Evolutionary conservation across 139 green algal genomes (phyloP).

Genomic region (Mesostigma viride): DNA sequence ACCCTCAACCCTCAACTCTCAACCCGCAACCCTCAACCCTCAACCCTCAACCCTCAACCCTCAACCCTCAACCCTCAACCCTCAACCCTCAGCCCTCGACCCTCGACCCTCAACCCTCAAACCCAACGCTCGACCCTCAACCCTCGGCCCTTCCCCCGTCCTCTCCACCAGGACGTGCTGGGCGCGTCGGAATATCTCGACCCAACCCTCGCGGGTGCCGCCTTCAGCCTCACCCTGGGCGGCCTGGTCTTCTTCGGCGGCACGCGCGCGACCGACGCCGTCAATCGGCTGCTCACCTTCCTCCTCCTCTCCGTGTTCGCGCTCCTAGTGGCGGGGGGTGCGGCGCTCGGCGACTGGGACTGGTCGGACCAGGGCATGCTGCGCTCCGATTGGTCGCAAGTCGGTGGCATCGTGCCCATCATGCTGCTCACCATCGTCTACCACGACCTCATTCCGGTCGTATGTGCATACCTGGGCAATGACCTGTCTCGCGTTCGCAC

Average conservation of each 20-base stretch:
- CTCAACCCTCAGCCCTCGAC: no score
- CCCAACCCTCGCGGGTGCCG: background rate
- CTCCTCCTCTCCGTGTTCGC: slow-evolving; percentile 20
- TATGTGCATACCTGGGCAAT: slow-evolving; percentile 49
- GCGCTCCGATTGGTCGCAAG: background rate
- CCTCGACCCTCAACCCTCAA: no score
- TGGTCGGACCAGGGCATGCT: no score
- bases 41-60: no score
- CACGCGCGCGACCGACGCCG: slow-evolving; percentile 17
- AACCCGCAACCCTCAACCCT: no score
- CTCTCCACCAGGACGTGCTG: background rate
- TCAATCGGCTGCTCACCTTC: slow-evolving; percentile 28
- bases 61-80: no score
- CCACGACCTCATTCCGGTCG: slow-evolving; percentile 58
- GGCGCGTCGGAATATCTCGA: slow-evolving; percentile 3
- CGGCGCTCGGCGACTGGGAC: slow-evolving; percentile 8
- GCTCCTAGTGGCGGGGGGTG: slow-evolving; percentile 1
- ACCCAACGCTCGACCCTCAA: no score
- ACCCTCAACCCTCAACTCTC: no score
- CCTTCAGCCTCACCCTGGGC: slow-evolving; percentile 25
- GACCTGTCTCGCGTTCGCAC: slow-evolving; percentile 39
- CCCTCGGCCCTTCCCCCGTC: background rate
- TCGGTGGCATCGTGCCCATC: no score
- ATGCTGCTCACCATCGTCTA: slow-evolving; percentile 61
- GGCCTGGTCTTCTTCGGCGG: slow-evolving; percentile 14